phyloP scores from a whole-genome alignment of 345 rosid genomes.

The Anastatica hierochuntica region DNA sequence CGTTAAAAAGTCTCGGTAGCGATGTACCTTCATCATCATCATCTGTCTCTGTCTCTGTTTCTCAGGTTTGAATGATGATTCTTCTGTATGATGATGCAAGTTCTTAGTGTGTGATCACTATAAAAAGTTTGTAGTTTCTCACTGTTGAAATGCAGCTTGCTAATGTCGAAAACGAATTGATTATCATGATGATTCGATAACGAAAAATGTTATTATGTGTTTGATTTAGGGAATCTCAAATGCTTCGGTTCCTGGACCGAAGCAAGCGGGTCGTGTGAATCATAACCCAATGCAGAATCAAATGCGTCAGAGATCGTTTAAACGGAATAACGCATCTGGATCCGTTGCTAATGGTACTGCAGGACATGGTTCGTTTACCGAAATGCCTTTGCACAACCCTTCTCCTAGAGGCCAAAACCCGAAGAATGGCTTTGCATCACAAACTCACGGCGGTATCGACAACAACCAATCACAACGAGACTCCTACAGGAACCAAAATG shows the following conservation, averaged over 20 bases:
- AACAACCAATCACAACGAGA: slow-evolving; percentile 56
- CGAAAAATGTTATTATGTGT: not conserved
- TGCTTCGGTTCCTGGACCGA: slow-evolving; percentile 20
- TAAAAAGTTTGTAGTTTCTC: not conserved
- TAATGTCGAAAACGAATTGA: too few relatives aligned
- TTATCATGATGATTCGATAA: not conserved
- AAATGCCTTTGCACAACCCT: slow-evolving; percentile 14
- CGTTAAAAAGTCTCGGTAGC: slow-evolving; percentile 21
- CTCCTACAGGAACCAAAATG: slow-evolving; percentile 56
- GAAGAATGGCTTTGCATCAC: slow-evolving; percentile 43
- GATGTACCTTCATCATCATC: slow-evolving; percentile 14
- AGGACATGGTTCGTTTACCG: slow-evolving; percentile 7
- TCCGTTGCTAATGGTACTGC: slow-evolving; percentile 18
- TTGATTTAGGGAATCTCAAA: slow-evolving; percentile 18
- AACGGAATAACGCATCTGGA: slow-evolving; percentile 20
- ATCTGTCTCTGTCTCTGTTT: not conserved
- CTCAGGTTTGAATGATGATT: slow-evolving; percentile 15
- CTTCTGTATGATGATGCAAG: too few relatives aligned
- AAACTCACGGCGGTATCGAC: slow-evolving; percentile 41
- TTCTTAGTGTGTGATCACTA: not conserved
- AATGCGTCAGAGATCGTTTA: slow-evolving; percentile 26
- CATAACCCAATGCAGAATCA: slow-evolving; percentile 10
- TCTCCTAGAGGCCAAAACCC: slow-evolving; percentile 30
- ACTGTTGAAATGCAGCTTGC: not conserved
- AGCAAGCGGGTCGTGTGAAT: slow-evolving; percentile 8